Base-by-base conservation (phyloP, 2,329 filamentous ascomycete genomes). In the Aspergillus fumigatiaffinis region DNA sequence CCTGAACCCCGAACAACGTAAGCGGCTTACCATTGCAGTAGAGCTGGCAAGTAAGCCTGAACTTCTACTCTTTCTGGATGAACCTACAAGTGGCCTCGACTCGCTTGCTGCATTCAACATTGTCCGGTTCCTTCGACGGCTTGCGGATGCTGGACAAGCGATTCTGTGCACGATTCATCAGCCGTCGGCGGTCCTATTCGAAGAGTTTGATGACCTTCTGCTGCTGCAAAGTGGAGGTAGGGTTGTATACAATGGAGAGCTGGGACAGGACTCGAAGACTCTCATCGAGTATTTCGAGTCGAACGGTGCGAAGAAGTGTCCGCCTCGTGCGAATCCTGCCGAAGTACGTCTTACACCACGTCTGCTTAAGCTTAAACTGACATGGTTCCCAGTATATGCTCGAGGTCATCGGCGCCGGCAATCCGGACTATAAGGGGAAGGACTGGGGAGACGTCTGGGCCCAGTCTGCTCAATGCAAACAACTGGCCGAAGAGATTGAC, bases 131-230 rank as follows among this genome's bases (percentile, higher is more conserved):
- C 72, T 88, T 7, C 79, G 83, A 3, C 86, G 86, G 64, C 76
- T 88, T 1, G 83, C 85, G 1, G 82, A 84, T n/a, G 88, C 89
- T 2, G 92, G 91, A 1, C 92, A 96, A 70, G 91, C 91, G 9
- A 91, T 96, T 64, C 82, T 96, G 3, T 95, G 91, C 76, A 96
- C 92, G 0, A 96, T 96, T 61, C 92, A 96, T 72, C 92, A 96
- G 71, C 91, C 92, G 1, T 93, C 92, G 63, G 89, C 90, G 17
- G 87, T 90, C 0, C 80, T 96, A 0, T 96, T 96, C 65, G 90
- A 94, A 72, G 88, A 92, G 73, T 96, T 96, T 63, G 91, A 96
- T 70, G 84, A 91, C 12, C 81, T 96, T 1, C 78, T 96, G 4
- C 81, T 96, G 2, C 81, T 96, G 2, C 86, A 93, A 73, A 82